Evolutionary conservation across 805 yeast species (phyloP), one percentile per base, ranked within the genome.

Genomic region (Cyberlindnera bimundalis): DNA sequence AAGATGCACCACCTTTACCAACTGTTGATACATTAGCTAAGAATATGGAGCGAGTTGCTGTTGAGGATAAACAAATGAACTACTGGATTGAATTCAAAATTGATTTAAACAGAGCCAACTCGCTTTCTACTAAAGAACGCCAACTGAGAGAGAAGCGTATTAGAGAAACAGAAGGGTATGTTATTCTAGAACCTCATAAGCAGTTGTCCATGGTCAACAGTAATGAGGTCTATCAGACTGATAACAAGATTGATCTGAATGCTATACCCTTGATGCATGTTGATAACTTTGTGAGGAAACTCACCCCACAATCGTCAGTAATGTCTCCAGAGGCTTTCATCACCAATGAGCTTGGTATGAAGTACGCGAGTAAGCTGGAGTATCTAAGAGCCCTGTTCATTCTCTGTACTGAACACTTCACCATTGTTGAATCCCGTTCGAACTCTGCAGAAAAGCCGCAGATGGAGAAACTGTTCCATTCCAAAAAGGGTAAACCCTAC

Each of bases 51-150:
- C 17, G 21, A 36, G 49, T 40, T 29, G 45, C 42, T 16, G 52
- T 62, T 66, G 76, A 60, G 55, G 67, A 45, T 64, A 65, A 33
- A 62, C 67, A 36, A 55, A 62, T 39, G 70, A 63, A 52, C 25
- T 45, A 61, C 26, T 77, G 84, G 83, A 66, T 78, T 16, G 77
- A 74, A 18, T 68, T 70, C 13, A 70, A 74, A 34, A 64, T 77
- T 34, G 90, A 81, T 50, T 61, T 89, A 39, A 77, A 83, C 58
- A 72, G 97, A 52, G 79, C 89, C 41, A 80, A 79, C 47, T 75
- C 95, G 0, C 63, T 87, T 18, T 75, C 84, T 3, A 66, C 77
- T 6, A 73, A 71, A 40, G 96, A 90, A 46, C 79, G 84, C 44
- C 81, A 79, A 39, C 67, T 71, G 13, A 73, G 98, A 50, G 80